These are phyloP conservation scores for Candida alai DNA, from an alignment of 805 yeast genomes.

Conservation along the genomic window DNA sequence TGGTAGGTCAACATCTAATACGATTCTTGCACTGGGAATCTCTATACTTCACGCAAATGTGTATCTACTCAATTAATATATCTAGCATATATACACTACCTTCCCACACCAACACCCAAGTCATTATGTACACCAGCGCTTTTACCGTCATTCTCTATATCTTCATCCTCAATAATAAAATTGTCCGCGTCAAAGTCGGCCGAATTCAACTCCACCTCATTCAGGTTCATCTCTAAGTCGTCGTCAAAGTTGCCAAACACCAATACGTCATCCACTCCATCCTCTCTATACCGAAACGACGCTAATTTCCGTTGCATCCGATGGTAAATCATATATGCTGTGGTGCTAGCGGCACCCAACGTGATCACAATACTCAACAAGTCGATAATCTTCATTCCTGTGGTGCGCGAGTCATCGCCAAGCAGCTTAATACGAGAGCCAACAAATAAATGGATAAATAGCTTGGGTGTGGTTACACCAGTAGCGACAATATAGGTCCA, in stretches of 20 bases:
- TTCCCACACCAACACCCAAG: not conserved
- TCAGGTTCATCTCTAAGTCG: conserved; percentile 27
- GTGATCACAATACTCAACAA: conserved; percentile 59
- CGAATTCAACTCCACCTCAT: conserved; percentile 31
- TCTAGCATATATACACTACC: not conserved
- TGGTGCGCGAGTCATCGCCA: conserved; percentile 52
- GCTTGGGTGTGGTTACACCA: conserved; percentile 74
- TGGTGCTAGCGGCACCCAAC: conserved; percentile 45
- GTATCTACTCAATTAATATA: too few relatives aligned
- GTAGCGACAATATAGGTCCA: conserved; percentile 68
- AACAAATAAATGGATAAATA: conserved; percentile 68
- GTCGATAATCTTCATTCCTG: conserved; percentile 55
- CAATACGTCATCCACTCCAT: conserved; percentile 20
- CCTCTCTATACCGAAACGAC: conserved; percentile 13
- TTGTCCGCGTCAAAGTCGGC: conserved; percentile 39
- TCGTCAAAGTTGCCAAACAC: conserved; percentile 41
- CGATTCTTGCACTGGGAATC: too few relatives aligned
- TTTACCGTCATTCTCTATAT: conserved; percentile 9
- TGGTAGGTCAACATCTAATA: too few relatives aligned
- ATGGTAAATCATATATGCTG: conserved; percentile 66
- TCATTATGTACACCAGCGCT: not conserved
- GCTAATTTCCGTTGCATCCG: conserved; percentile 43
- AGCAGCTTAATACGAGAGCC: conserved; percentile 72
- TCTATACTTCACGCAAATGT: too few relatives aligned
- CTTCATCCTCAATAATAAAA: conserved; percentile 38